Percentiles rank a stretch among this genome's conserved stretches.
Conservation (phyloP, 2,329 filamentous ascomycete species). For the Leptographium galeiforme region DNA sequence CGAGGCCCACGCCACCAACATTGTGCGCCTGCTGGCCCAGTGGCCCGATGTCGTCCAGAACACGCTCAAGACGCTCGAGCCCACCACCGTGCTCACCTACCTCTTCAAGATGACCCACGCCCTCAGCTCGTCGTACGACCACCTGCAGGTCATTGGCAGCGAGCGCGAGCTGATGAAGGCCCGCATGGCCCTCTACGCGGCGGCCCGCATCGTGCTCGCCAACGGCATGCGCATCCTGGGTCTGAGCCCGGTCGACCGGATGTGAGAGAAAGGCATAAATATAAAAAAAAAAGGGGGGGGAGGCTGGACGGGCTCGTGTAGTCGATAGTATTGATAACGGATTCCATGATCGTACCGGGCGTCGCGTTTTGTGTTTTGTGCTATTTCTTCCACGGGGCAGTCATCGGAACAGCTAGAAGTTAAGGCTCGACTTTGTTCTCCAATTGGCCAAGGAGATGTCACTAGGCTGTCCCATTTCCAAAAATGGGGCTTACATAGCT, state of each 20-base stretch:
- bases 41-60: constrained; percentile 79
- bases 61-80: constrained; percentile 69
- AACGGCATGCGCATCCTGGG: constrained; percentile 79
- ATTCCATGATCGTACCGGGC: too few species aligned
- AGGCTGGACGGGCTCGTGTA: too few species aligned
- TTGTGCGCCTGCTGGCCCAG: constrained; percentile 64
- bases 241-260: constrained; percentile 59
- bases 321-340: neutral
- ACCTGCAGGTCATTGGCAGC: constrained; percentile 68
- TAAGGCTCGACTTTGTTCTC: too few species aligned
- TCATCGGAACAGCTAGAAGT: too few species aligned
- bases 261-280: constrained; percentile 6
- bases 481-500: too few species aligned
- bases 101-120: constrained; percentile 79
- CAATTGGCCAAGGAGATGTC: too few species aligned
- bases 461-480: too few species aligned
- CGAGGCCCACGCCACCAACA: constrained; percentile 58
- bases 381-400: too few species aligned
- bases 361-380: too few species aligned
- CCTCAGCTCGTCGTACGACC: constrained; percentile 68
- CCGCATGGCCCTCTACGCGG: constrained; percentile 65
- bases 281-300: neutral
- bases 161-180: constrained; percentile 59
- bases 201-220: constrained; percentile 59
- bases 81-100: constrained; percentile 42